Evolutionary conservation across 2,329 filamentous ascomycete genomes (phyloP).

Genomic region (Verticillium nubilum): DNA sequence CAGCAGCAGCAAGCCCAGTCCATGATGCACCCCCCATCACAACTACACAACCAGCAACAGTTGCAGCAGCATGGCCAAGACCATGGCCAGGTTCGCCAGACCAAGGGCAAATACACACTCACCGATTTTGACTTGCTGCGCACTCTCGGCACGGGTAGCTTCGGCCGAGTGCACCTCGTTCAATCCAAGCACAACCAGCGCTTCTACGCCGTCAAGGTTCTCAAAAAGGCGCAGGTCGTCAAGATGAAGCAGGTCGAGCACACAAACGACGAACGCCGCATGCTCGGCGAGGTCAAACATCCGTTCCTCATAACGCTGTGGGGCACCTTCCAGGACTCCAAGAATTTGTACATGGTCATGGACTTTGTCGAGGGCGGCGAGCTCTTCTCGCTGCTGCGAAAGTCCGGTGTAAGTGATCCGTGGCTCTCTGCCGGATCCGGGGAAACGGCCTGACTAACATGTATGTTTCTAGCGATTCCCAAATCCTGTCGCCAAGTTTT

Average conservation of each 20-base stretch:
- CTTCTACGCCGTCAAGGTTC: slow-evolving; percentile 96
- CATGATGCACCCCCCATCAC: slow-evolving; percentile 15
- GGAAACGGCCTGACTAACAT: slow-evolving; percentile 12
- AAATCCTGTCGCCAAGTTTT: slow-evolving; percentile 98
- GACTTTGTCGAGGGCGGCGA: slow-evolving; percentile 99
- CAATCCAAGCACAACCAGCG: slow-evolving; percentile 98
- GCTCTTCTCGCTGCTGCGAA: slow-evolving; percentile 88
- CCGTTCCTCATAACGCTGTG: slow-evolving; percentile 96
- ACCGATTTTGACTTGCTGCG: slow-evolving; percentile 84
- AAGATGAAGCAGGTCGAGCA: slow-evolving; percentile 99
- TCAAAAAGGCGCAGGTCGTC: slow-evolving; percentile 97
- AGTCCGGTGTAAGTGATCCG: slow-evolving; percentile 67
- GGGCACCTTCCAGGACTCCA: slow-evolving; percentile 95
- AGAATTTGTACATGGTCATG: slow-evolving; percentile 99
- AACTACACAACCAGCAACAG: slow-evolving; percentile 13
- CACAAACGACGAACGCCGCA: slow-evolving; percentile 94
- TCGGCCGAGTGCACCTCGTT: slow-evolving; percentile 91
- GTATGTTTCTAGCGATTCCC: slow-evolving; percentile 73
- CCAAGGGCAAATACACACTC: slow-evolving; percentile 96
- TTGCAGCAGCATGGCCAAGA: slow-evolving; percentile 19
- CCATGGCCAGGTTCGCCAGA: slow-evolving; percentile 44
- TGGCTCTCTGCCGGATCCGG: background rate
- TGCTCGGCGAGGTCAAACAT: slow-evolving; percentile 96
- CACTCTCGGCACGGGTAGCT: slow-evolving; percentile 93
- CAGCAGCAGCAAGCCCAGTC: slow-evolving; percentile 33